Evolutionary conservation across 441 rosid species (phyloP), one percentile per base, ranked within the genome.

Genomic region (Erodium texanum): DNA sequence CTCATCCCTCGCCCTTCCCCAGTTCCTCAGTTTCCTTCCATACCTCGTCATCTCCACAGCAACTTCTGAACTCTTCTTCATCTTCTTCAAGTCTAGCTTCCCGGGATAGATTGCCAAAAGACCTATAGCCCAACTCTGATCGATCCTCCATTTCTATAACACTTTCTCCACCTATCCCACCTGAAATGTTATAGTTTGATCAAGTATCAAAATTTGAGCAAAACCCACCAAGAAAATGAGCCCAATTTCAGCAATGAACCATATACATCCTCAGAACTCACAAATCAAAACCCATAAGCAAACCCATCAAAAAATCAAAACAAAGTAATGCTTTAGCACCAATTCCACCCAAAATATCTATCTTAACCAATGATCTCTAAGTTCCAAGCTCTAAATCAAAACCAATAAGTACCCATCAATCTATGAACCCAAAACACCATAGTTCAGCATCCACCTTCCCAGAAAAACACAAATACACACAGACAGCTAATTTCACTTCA

Each of bases 61-160:
- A 89, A 52, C 98, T 93, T 38, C 92, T 76, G 73, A 93, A 93
- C 24, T 93, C 97, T 45, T 93, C 98, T 66, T 93, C 96, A 0
- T 90, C 95, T 67, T 85, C 92, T 65, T 85, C 89, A 62, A 69
- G 65, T 70, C 70, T 82, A 27, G 66, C 71, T 76, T 65, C 90
- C 75, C 80, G 75, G n/a, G 41, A 36, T 34, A 80, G 66, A 68
- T 66, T 74, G 43, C 78, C 66, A 7, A 82, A 82, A 36, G 76
- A 61, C 62, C 71, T 83, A 32, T 72, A 81, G 56, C 71, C 69
- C 61, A 75, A 64, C 73, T 54, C 72, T 10, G 66, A 78, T 78
- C 65, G 79, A 73, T 80, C 77, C 66, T 83, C 87, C 98, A 92
- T 89, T 73, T 70, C 58, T 16, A 66, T 22, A 16, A 71, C 62